A percentile compares a stretch with the other conserved stretches of the same genome.
phyloP scores from a whole-genome alignment of 352 stramenopile genomes.

The Pythium scleroteichum region DNA sequence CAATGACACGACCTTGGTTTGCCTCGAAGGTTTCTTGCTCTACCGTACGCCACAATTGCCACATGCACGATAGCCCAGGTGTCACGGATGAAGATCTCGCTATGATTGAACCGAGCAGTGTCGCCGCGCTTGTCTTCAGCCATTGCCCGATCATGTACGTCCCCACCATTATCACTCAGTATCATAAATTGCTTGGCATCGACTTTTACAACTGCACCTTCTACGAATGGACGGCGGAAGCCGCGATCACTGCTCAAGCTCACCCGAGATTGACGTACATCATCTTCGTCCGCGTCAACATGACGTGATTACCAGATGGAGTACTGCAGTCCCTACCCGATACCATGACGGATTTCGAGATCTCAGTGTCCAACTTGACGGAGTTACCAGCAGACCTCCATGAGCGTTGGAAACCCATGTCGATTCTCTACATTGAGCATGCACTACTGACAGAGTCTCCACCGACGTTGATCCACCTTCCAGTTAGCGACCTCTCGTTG shows the following conservation, averaged over 20 bases:
- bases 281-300: constrained; percentile 49
- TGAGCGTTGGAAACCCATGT: constrained; percentile 30
- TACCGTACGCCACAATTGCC: constrained; percentile 24
- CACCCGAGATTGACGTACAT: constrained; percentile 41
- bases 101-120: constrained; percentile 31
- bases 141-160: constrained; percentile 47
- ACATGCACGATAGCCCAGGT: constrained; percentile 15
- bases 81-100: constrained; percentile 19
- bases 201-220: constrained; percentile 63
- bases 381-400: constrained; percentile 31
- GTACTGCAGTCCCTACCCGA: constrained; percentile 35
- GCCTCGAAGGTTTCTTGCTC: constrained; percentile 30
- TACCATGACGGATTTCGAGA: constrained; percentile 49
- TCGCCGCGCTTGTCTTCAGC: constrained; percentile 43
- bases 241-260: constrained; percentile 33
- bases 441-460: constrained; percentile 33
- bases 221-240: constrained; percentile 33
- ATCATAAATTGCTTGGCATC: constrained; percentile 45
- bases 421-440: constrained; percentile 41
- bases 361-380: constrained; percentile 40
- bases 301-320: constrained; percentile 43
- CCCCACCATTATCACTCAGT: constrained; percentile 30
- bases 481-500: constrained; percentile 23
- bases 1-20: constrained; percentile 43
- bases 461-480: constrained; percentile 19